A percentile compares a stretch with the other conserved stretches of the same genome.
phyloP scores from a whole-genome alignment of 768 basidiomycete genomes.

The Guyanaporus albipodus region DNA sequence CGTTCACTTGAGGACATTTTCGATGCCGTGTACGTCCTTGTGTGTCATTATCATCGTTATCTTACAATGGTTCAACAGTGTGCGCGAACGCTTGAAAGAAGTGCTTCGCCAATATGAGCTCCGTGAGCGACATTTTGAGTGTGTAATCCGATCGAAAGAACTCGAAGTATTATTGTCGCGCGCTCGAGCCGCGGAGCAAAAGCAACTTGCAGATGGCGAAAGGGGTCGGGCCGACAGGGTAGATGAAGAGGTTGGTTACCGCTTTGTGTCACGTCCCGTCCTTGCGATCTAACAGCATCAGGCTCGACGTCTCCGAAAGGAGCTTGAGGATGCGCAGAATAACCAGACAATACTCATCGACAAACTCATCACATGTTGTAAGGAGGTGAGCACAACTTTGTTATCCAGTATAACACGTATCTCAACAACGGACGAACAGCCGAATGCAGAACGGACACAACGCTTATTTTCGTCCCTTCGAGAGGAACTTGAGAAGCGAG shows the following conservation, averaged over 20 bases:
- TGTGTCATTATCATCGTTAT: neutral
- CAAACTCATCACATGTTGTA: conserved; percentile 80
- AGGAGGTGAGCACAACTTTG: conserved; percentile 57
- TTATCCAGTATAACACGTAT: conserved; percentile 4
- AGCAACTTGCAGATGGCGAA: conserved; percentile 76
- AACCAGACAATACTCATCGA: conserved; percentile 78
- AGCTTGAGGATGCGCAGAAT: conserved; percentile 76
- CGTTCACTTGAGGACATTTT: conserved; percentile 80
- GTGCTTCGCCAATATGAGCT: conserved; percentile 85
- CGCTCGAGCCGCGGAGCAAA: conserved; percentile 84
- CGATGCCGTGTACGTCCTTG: conserved; percentile 67
- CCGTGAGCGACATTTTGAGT: conserved; percentile 89
- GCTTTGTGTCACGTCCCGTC: conserved; percentile 1
- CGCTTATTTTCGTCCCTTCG: conserved; percentile 75
- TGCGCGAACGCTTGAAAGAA: conserved; percentile 83
- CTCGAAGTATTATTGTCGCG: conserved; percentile 83
- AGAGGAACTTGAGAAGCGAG: conserved; percentile 78
- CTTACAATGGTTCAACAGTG: conserved; percentile 39
- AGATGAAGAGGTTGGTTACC: conserved; percentile 65
- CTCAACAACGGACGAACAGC: conserved; percentile 42
- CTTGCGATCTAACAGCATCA: conserved; percentile 27
- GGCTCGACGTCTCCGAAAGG: conserved; percentile 67
- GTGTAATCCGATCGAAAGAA: conserved; percentile 88
- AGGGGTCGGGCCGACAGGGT: conserved; percentile 60
- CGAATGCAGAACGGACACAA: conserved; percentile 79